A percentile compares a stretch with the other conserved stretches of the same genome.
Conservation (phyloP, 2,329 filamentous ascomycete genomes). For the Domatiomyces catenatus region DNA sequence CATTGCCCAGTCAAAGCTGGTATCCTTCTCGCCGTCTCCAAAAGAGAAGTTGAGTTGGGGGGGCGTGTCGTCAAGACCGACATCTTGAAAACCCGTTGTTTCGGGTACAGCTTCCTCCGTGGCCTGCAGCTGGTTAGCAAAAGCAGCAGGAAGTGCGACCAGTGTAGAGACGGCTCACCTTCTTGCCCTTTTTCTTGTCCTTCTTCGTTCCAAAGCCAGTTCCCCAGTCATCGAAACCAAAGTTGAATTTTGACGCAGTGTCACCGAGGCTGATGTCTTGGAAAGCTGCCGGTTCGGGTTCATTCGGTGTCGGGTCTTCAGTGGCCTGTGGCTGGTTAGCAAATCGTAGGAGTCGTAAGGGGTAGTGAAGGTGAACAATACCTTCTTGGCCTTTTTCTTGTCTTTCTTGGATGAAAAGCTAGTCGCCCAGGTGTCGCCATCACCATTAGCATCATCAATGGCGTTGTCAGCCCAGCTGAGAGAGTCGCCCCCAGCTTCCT, state of each 20-base stretch:
- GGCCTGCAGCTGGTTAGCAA: slow-evolving; percentile 1
- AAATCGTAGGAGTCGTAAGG: background rate
- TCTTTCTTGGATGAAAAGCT: slow-evolving; percentile 30
- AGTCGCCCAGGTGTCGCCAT: slow-evolving; percentile 35
- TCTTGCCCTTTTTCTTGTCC: slow-evolving; percentile 22
- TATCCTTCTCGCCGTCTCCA: slow-evolving; percentile 27
- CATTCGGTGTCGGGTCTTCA: slow-evolving; percentile 15
- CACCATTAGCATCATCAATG: slow-evolving; percentile 25
- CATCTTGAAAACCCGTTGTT: slow-evolving; percentile 2
- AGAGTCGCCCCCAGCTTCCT: slow-evolving; percentile 21
- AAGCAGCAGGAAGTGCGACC: too few relatives aligned
- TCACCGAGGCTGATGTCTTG: slow-evolving; percentile 55
- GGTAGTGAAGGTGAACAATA: slow-evolving; percentile 20
- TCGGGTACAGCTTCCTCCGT: slow-evolving; percentile 6
- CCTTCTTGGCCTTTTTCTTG: slow-evolving; percentile 42
- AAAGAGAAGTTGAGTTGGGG: slow-evolving; percentile 39
- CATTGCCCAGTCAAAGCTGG: slow-evolving; percentile 14
- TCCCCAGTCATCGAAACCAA: slow-evolving; percentile 38
- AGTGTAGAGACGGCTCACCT: slow-evolving; percentile 4
- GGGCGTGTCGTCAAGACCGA: background rate
- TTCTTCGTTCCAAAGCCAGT: slow-evolving; percentile 36
- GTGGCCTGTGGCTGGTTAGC: background rate
- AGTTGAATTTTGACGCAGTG: slow-evolving; percentile 39
- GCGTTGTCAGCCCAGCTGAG: slow-evolving; percentile 33
- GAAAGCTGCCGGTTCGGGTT: slow-evolving; percentile 34